Evolutionary conservation across 148 eudicot genomes (phyloP).

Genomic region (Rheum nobile): DNA sequence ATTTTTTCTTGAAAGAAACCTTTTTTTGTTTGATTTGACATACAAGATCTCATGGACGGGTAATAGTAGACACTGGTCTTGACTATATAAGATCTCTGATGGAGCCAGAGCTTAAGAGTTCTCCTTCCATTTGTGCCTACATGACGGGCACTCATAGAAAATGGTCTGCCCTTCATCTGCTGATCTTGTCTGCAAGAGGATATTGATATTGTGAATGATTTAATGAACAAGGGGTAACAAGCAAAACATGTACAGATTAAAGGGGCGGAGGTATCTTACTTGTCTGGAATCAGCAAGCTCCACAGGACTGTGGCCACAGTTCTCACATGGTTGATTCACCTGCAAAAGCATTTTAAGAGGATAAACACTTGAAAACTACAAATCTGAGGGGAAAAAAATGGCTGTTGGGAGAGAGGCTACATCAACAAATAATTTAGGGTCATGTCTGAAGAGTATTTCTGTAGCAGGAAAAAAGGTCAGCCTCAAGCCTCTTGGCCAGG

Average conservation of each 20-base stretch:
- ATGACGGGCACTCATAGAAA: constrained; percentile 36
- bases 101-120: constrained; percentile 18
- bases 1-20: too few relatives aligned
- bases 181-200: constrained; percentile 9
- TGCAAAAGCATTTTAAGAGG: constrained; percentile 8
- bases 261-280: constrained; percentile 6
- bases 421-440: background rate
- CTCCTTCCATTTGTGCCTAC: constrained; percentile 39
- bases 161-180: constrained; percentile 42
- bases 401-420: too few relatives aligned
- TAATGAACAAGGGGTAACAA: background rate
- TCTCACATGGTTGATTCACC: constrained; percentile 36
- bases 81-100: too few relatives aligned
- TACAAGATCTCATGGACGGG: too few relatives aligned
- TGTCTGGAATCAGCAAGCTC: constrained; percentile 31
- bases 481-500: too few relatives aligned
- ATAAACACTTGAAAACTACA: background rate
- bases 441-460: too few relatives aligned
- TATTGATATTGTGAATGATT: background rate
- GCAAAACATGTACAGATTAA: background rate
- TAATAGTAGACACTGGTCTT: too few relatives aligned
- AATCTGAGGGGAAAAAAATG: background rate
- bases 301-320: constrained; percentile 34
- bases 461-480: too few relatives aligned
- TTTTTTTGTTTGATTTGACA: too few relatives aligned